These are phyloP conservation scores for Astragalus glycyphyllos DNA, from an alignment of 306 rosid species.

Conservation along the genomic window DNA sequence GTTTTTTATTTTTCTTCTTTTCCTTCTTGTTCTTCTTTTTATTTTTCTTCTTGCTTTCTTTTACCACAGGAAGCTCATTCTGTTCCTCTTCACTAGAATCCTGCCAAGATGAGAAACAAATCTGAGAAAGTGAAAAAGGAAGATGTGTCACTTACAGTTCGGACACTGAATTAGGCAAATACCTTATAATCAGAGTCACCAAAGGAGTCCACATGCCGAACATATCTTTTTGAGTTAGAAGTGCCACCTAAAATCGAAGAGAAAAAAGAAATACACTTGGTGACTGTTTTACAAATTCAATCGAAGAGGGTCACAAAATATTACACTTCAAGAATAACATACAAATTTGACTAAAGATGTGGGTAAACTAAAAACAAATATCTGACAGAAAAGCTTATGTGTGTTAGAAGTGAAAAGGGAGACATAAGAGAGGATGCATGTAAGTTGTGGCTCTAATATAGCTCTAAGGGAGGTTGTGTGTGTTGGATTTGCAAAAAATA, in stretches of 20 bases:
- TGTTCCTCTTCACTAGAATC: slow-evolving; percentile 53
- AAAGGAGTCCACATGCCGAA: slow-evolving; percentile 77
- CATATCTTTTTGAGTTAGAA: slow-evolving; percentile 56
- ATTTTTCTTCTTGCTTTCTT: slow-evolving; percentile 61
- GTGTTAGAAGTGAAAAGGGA: not conserved
- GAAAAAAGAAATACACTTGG: not conserved
- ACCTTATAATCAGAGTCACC: slow-evolving; percentile 74
- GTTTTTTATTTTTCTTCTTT: slow-evolving; percentile 59
- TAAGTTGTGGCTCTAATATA: not conserved
- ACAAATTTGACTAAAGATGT: slow-evolving; percentile 7
- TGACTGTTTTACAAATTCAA: slow-evolving; percentile 4
- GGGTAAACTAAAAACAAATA: slow-evolving; percentile 25
- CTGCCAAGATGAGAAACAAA: slow-evolving; percentile 47
- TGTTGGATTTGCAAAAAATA: slow-evolving; percentile 8
- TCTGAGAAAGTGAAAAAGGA: slow-evolving; percentile 8
- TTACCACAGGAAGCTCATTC: slow-evolving; percentile 39
- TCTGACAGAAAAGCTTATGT: not conserved
- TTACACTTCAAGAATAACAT: not conserved
- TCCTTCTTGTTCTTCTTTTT: slow-evolving; percentile 49
- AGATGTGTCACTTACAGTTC: slow-evolving; percentile 17
- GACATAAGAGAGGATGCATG: slow-evolving; percentile 3
- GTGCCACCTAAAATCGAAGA: slow-evolving; percentile 58
- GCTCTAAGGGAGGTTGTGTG: slow-evolving; percentile 3
- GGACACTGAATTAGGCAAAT: slow-evolving; percentile 24
- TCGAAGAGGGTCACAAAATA: slow-evolving; percentile 26